Evolutionary conservation across 371 early-diverging fungal species (phyloP), one percentile per base, ranked within the genome.

Genomic region (Rhizopus arrhizus): DNA sequence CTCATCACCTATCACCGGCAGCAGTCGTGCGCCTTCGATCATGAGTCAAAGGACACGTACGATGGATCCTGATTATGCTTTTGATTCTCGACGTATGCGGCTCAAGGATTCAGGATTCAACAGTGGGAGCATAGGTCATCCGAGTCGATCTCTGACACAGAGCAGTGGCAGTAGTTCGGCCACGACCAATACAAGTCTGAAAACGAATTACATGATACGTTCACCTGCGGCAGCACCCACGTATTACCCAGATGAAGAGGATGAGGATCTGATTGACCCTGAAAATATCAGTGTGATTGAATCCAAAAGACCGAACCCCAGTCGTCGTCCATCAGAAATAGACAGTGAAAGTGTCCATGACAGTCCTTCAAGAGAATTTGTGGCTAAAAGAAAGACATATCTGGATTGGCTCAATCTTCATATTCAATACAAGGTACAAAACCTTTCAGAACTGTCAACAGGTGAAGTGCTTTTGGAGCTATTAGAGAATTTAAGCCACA

Each of bases 401-500:
- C 53, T 85, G 3, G 54, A 66, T 8, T 87, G 88, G 88, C 69
- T 85, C 49, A 85, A 87, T 65, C 62, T 68, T 3, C 54, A 78
- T 53, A 49, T 85, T 7, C 56, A 64, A 61, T 10, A 53, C 16
- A 46, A 65, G 54, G 12, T 74, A 53, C 10, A 40, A 4, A 29
- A 59, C 22, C 29, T 75, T n/a, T 61, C 67, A 32, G 85, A 82
- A 2, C 61, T 87, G 32, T 74, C 77, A 12, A 72, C 76, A 0
- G 88, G 88, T 0, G 77, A 80, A 4, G 62, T 77, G 0, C 68
- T 87, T 6, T 62, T 85, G 6, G 77, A 73, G 12, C 58, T 87
- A 29, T 61, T 87, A n/a, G 85, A 83, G 47, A 54, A 49, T 2
- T 57, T 85, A 8, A 80, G 81, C 6, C 76, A 76, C n/a, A 80